A percentile compares a stretch with the other conserved stretches of the same genome.
These are phyloP conservation scores for Austroboletus novae-zelandiae DNA, from an alignment of 1,284 basidiomycete species.

Conservation along the genomic window DNA sequence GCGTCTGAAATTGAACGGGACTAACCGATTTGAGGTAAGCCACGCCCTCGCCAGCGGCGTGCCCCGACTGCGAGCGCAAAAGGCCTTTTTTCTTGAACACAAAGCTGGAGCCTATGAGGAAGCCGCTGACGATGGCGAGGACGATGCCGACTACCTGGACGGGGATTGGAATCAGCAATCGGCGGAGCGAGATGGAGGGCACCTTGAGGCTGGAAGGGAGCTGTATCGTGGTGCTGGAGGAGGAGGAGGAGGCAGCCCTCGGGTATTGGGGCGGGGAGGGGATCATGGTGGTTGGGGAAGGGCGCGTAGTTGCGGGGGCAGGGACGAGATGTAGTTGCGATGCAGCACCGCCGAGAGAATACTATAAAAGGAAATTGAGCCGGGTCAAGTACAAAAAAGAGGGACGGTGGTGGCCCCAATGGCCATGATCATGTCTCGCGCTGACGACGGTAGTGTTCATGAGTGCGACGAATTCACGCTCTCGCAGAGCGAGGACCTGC, in stretches of 20 bases:
- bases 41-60: slow-evolving; percentile 86
- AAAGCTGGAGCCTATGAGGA: slow-evolving; percentile 92
- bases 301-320: slow-evolving; percentile 4
- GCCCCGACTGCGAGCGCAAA: slow-evolving; percentile 65
- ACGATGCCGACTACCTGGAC: slow-evolving; percentile 71
- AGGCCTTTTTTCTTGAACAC: slow-evolving; percentile 97
- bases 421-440: slow-evolving; percentile 13
- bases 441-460: not conserved
- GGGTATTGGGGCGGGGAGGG: slow-evolving; percentile 17
- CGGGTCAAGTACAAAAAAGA: slow-evolving; percentile 7
- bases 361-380: slow-evolving; percentile 6
- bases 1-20: slow-evolving; percentile 14
- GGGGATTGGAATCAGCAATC: not conserved
- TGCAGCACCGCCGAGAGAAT: slow-evolving; percentile 7
- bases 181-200: not conserved
- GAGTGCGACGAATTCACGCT: slow-evolving; percentile 17
- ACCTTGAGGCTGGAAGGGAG: slow-evolving; percentile 37
- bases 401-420: not conserved
- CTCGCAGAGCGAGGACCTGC: slow-evolving; percentile 11
- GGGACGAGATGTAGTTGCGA: slow-evolving; percentile 10
- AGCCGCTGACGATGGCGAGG: slow-evolving; percentile 79
- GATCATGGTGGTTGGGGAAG: slow-evolving; percentile 12
- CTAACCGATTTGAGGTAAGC: slow-evolving; percentile 89
- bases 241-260: slow-evolving; percentile 25
- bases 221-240: slow-evolving; percentile 21